These are phyloP conservation scores for Heterobasidion annosum DNA, from an alignment of 1,284 basidiomycete genomes.

Conservation along the genomic window DNA sequence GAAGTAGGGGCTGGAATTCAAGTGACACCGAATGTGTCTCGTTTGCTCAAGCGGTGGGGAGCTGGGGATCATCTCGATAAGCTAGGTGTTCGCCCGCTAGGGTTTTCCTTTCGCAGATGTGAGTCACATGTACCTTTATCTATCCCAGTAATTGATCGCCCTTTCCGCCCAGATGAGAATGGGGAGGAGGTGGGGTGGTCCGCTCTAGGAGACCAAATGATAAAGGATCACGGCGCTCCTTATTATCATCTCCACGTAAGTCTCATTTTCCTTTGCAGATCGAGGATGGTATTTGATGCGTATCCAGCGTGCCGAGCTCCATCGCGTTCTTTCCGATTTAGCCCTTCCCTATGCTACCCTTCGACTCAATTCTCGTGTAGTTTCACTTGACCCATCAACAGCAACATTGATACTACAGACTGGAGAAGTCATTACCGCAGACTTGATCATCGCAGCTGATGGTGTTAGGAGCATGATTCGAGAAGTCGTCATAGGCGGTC, in stretches of 20 bases:
- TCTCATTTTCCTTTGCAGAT: not conserved
- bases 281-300: not conserved
- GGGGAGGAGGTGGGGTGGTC: constrained; percentile 34
- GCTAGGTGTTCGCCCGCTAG: constrained; percentile 19
- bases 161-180: constrained; percentile 24
- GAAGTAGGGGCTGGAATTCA: constrained; percentile 46
- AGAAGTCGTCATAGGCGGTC: constrained; percentile 28
- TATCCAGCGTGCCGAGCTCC: constrained; percentile 24
- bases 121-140: not conserved
- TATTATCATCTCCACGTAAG: constrained; percentile 27
- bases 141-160: not conserved
- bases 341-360: constrained; percentile 14
- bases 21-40: constrained; percentile 35
- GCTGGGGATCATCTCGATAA: constrained; percentile 23
- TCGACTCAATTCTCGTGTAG: constrained; percentile 17
- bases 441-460: constrained; percentile 37
- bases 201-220: constrained; percentile 26
- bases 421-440: constrained; percentile 26
- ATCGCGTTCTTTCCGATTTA: constrained; percentile 18
- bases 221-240: constrained; percentile 28
- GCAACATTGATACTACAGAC: constrained; percentile 26
- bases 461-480: constrained; percentile 44
- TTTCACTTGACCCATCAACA: constrained; percentile 23
- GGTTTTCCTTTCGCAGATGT: not conserved
- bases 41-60: constrained; percentile 33